Conservation (phyloP, 148 eudicot genomes). For the Rhododendron ovatum region DNA sequence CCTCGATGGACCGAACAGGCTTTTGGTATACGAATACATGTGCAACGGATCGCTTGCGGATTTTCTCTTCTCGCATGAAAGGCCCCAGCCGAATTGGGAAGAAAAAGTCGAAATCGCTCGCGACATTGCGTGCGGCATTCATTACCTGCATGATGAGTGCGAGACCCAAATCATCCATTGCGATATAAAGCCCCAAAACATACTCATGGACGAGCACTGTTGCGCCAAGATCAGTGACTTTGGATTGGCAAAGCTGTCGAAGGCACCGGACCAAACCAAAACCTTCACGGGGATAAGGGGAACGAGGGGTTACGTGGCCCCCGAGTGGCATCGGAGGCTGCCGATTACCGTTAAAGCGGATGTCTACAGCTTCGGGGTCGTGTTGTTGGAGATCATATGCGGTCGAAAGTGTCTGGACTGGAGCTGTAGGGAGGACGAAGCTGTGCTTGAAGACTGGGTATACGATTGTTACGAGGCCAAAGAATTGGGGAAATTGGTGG, state of each 20-base stretch:
- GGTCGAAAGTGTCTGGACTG: conserved; percentile 8
- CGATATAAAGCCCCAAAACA: conserved; percentile 14
- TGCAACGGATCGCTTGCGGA: conserved; percentile 8
- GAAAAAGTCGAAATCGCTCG: background rate
- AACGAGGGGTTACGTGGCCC: background rate
- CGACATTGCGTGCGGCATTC: conserved; percentile 4
- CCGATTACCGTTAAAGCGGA: background rate
- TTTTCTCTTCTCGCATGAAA: background rate
- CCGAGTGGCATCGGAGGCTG: conserved; percentile 7
- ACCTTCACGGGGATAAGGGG: conserved; percentile 4
- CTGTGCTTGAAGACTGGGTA: conserved; percentile 12
- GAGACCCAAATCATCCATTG: conserved; percentile 13
- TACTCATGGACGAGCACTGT: background rate
- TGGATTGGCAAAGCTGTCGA: conserved; percentile 4
- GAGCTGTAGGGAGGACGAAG: conserved; percentile 4
- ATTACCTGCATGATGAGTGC: conserved; percentile 11
- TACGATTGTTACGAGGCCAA: background rate
- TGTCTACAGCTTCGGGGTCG: conserved; percentile 8
- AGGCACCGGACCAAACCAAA: background rate
- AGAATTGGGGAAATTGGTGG: background rate
- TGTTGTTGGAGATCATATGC: conserved; percentile 13
- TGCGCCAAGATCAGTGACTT: conserved; percentile 1
- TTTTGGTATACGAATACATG: conserved; percentile 8
- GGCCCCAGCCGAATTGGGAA: background rate
- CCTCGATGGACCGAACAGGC: conserved; percentile 2